A percentile compares a stretch with the other conserved stretches of the same genome.
Conservation (phyloP, 1,139 yeast species). For the Saccharomyces hybrid region DNA sequence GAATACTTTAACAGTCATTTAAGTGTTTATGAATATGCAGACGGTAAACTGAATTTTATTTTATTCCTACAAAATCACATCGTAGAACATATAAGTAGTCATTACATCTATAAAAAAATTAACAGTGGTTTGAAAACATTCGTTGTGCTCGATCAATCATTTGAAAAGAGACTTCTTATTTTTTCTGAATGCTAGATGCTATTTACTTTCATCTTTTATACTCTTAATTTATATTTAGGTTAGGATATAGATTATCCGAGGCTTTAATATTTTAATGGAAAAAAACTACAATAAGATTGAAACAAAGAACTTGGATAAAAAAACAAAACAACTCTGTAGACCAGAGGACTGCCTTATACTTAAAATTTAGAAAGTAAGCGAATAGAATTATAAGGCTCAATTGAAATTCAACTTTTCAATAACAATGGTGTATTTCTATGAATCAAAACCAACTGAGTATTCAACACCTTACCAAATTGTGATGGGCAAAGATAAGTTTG, state of each 20-base stretch:
- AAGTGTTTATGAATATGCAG: neutral
- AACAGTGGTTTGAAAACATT: too few relatives aligned
- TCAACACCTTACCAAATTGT: conserved; percentile 16
- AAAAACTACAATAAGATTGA: too few relatives aligned
- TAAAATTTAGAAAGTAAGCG: too few relatives aligned
- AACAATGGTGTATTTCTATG: conserved; percentile 28
- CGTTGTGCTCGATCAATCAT: too few relatives aligned
- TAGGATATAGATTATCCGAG: neutral
- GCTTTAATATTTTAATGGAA: too few relatives aligned
- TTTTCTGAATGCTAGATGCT: too few relatives aligned
- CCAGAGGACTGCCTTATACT: neutral
- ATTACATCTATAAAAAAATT: too few relatives aligned
- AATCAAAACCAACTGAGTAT: conserved; percentile 18
- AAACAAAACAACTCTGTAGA: neutral
- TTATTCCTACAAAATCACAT: too few relatives aligned
- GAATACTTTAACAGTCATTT: neutral
- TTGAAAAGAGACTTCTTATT: too few relatives aligned
- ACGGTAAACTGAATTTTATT: neutral
- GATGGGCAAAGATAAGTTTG: conserved; percentile 72
- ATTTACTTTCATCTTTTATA: neutral
- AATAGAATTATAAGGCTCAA: neutral
- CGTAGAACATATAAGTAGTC: too few relatives aligned
- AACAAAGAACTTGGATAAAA: neutral
- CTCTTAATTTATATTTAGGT: neutral
- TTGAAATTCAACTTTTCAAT: neutral